These are phyloP conservation scores for Jamesozyma piceae DNA, from an alignment of 805 yeast species.

Conservation along the genomic window DNA sequence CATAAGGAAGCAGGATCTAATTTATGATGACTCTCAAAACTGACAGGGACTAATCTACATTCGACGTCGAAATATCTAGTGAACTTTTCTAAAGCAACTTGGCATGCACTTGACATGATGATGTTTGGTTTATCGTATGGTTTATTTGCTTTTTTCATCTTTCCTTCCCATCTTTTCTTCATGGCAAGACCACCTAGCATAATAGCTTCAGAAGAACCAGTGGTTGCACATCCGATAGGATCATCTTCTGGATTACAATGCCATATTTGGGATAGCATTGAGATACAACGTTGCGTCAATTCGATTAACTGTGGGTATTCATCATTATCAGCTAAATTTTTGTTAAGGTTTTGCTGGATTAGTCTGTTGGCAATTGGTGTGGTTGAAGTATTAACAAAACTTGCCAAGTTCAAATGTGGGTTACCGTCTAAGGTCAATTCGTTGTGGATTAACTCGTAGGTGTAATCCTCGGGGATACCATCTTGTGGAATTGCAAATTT, in stretches of 20 bases:
- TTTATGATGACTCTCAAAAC: conserved; percentile 49
- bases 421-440: conserved; percentile 76
- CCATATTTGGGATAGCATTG: conserved; percentile 76
- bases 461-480: conserved; percentile 44
- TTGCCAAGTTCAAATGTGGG: conserved; percentile 77
- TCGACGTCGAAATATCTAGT: conserved; percentile 92
- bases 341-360: conserved; percentile 62
- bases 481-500: conserved; percentile 52
- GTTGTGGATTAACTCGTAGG: conserved; percentile 57
- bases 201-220: conserved; percentile 90
- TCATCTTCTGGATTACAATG: conserved; percentile 42
- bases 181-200: conserved; percentile 89
- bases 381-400: conserved; percentile 73
- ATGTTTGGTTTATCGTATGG: conserved; percentile 65
- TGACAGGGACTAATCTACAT: conserved; percentile 62
- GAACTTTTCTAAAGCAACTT: conserved; percentile 89
- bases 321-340: conserved; percentile 86
- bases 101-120: conserved; percentile 86
- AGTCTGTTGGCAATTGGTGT: conserved; percentile 46
- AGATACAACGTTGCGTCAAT: conserved; percentile 70
- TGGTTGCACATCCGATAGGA: conserved; percentile 82
- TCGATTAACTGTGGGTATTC: conserved; percentile 84
- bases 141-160: conserved; percentile 49
- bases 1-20: conserved; percentile 53
- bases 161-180: conserved; percentile 81